phyloP scores from a whole-genome alignment of 169 alveolate species.

The Plasmodium gallinaceum region DNA sequence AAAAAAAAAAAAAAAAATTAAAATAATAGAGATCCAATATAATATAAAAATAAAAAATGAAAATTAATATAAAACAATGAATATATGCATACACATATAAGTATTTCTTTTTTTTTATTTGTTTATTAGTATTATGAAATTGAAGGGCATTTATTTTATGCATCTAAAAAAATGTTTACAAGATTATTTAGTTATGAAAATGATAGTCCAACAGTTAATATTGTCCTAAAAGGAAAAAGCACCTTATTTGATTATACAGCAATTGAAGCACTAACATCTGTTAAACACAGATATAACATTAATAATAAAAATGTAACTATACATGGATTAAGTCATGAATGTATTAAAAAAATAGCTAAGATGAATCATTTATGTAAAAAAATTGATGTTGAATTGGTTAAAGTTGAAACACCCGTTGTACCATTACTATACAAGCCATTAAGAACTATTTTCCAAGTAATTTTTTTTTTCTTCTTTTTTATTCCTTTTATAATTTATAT shows the following conservation, averaged over 20 bases:
- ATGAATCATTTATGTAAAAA: conserved; percentile 87
- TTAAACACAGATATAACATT: conserved; percentile 75
- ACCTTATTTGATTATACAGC: conserved; percentile 89
- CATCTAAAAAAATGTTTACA: conserved; percentile 86
- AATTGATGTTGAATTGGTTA: conserved; percentile 88
- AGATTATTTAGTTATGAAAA: conserved; percentile 84
- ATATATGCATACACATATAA: neutral
- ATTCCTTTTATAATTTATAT: neutral
- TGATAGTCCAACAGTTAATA: conserved; percentile 86
- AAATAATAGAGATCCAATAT: neutral
- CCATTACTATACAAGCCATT: conserved; percentile 82
- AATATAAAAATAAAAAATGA: neutral
- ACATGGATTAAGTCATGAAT: conserved; percentile 89
- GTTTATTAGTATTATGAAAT: conserved; percentile 84
- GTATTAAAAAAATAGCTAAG: conserved; percentile 90
- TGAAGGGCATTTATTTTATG: conserved; percentile 88
- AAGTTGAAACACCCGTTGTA: conserved; percentile 86
- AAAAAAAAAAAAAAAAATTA: neutral
- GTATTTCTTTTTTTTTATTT: neutral
- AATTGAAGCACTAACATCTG: conserved; percentile 86
- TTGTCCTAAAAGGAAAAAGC: conserved; percentile 84
- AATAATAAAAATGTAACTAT: conserved; percentile 30
- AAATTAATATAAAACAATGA: neutral
- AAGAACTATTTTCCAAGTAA: conserved; percentile 50
- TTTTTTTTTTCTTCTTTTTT: neutral